Evolutionary conservation across 495 filamentous ascomycete species (phyloP), one percentile per base, ranked within the genome.

Genomic region (Aspergillus haitiensis): DNA sequence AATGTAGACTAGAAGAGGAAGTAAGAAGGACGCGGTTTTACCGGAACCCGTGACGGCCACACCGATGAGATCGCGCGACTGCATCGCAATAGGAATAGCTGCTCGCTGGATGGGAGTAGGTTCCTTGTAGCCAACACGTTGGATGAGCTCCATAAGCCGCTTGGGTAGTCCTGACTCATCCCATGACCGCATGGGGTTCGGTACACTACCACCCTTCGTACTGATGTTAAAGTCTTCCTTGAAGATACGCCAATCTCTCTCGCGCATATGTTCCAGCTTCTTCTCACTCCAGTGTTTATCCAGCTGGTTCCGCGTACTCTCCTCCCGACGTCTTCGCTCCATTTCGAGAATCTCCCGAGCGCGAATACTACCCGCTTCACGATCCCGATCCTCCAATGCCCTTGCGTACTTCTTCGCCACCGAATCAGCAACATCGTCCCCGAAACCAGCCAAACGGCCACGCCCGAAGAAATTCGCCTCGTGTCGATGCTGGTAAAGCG

Each of bases 201-300:
- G 94, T 46, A 99, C 93, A 12, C 83, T 83, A 36, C 94, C 94
- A 59, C 88, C 88, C 72, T 96, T 97, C 15, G 92, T 97, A 39
- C 83, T 80, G 73, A 99, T 99, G 66, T 96, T 96, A 79, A 96
- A 98, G 69, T 99, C 94, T 75, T 98, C 95, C 78, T 98, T 98
- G 82, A 99, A 97, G 64, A 99, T 98, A 69, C 94, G 89, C 95
- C 95, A 99, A 71, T 99, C 94, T 67, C 94, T 82, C 78, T 98
- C 93, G 63, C 92, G 90, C 94, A 99, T 99, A 65, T 94, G 88
- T 13, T 94, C 90, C 65, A 99, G 73, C 59, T 81, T 87, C 84
- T 99, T 99, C 75, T 98, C 92, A 48, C 90, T 95, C 95, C 95
- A 99, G 73, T 99, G 95, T 76, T 94, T 94, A 64, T 91, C 89